A percentile compares a stretch with the other conserved stretches of the same genome.
phyloP scores from a whole-genome alignment of 441 rosid species.

The Breynia disticha region DNA sequence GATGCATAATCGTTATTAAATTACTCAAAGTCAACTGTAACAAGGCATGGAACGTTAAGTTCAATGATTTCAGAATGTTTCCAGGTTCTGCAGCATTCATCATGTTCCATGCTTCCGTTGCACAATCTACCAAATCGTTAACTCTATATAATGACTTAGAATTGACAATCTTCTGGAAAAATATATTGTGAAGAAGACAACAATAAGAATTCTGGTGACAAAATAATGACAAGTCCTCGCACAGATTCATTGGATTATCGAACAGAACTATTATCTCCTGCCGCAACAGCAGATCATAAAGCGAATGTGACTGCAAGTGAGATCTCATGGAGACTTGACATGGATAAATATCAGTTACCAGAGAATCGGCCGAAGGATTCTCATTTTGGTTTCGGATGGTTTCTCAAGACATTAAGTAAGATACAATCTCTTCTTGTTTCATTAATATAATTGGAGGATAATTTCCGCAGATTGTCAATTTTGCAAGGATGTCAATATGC shows the following conservation, averaged over 20 bases:
- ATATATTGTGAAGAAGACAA: neutral
- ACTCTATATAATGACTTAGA: neutral
- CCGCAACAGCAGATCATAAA: slow-evolving; percentile 3
- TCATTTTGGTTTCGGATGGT: slow-evolving; percentile 11
- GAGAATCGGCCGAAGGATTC: slow-evolving; percentile 14
- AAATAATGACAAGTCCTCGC: slow-evolving; percentile 17
- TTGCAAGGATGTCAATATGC: neutral
- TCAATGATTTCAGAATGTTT: too few species aligned
- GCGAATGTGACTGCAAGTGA: neutral
- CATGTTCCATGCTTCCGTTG: too few species aligned
- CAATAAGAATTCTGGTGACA: neutral
- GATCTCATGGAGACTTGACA: slow-evolving; percentile 32
- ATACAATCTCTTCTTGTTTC: neutral
- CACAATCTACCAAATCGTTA: neutral
- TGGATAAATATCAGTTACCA: slow-evolving; percentile 24
- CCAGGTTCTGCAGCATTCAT: too few species aligned
- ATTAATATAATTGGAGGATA: too few species aligned
- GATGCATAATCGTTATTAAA: too few species aligned
- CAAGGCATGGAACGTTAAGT: too few species aligned
- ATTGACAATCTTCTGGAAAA: too few species aligned
- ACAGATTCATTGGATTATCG: slow-evolving; percentile 27
- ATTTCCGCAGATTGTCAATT: too few species aligned
- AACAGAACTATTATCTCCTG: slow-evolving; percentile 35
- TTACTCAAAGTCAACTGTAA: too few species aligned
- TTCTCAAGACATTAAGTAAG: slow-evolving; percentile 20